These are phyloP conservation scores for Cucurbitaria berberidis DNA, from an alignment of 2,329 filamentous ascomycete genomes.

Conservation along the genomic window DNA sequence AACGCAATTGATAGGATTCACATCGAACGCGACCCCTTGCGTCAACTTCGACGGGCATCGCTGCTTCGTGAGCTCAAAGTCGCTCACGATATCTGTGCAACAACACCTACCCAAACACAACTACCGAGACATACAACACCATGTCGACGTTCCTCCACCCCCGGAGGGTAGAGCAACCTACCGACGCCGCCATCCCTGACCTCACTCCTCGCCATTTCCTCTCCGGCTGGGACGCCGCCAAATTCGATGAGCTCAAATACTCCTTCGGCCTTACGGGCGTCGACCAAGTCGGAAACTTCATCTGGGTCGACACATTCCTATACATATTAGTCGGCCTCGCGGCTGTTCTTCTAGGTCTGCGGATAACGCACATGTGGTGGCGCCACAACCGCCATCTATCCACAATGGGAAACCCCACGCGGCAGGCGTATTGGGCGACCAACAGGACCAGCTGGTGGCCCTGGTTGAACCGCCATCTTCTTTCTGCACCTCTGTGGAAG, in stretches of 20 bases:
- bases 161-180: slow-evolving; percentile 27
- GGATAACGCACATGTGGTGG: slow-evolving; percentile 51
- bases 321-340: slow-evolving; percentile 46
- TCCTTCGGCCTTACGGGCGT: slow-evolving; percentile 56
- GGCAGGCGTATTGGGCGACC: slow-evolving; percentile 54
- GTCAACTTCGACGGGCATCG: not conserved
- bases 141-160: slow-evolving; percentile 36
- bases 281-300: slow-evolving; percentile 56
- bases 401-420: slow-evolving; percentile 50
- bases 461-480: slow-evolving; percentile 68
- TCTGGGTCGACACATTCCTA: slow-evolving; percentile 54
- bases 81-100: slow-evolving; percentile 9
- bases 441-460: slow-evolving; percentile 58
- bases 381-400: slow-evolving; percentile 55
- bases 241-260: slow-evolving; percentile 44
- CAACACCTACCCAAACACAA: slow-evolving; percentile 5
- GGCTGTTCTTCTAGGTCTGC: slow-evolving; percentile 49
- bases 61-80: slow-evolving; percentile 9
- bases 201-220: slow-evolving; percentile 33
- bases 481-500: slow-evolving; percentile 73
- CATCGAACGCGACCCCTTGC: not conserved
- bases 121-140: slow-evolving; percentile 17
- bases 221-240: slow-evolving; percentile 37
- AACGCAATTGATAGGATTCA: slow-evolving; percentile 15
- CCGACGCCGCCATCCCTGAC: slow-evolving; percentile 8